Conservation (phyloP, 305 asterid genomes). For the Plantago coronopus region DNA sequence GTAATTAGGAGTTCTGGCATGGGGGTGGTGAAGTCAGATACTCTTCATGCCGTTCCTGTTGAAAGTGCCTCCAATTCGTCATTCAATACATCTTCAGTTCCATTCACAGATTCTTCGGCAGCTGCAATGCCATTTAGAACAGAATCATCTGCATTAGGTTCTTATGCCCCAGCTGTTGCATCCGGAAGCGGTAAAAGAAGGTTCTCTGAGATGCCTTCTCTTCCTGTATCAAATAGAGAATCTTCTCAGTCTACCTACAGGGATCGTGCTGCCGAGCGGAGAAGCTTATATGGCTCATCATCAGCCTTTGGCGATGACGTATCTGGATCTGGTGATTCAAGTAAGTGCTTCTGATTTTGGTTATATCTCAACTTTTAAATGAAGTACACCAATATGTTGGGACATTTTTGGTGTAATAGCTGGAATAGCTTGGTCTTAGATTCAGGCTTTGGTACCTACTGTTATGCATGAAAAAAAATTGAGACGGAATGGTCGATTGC, state of each 20-base stretch:
- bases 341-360: slow-evolving; percentile 53
- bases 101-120: slow-evolving; percentile 47
- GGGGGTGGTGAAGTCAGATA: slow-evolving; percentile 82
- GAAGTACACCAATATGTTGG: slow-evolving; percentile 11
- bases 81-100: slow-evolving; percentile 33
- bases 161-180: slow-evolving; percentile 55
- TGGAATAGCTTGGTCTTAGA: slow-evolving; percentile 37
- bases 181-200: slow-evolving; percentile 79
- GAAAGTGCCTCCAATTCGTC: slow-evolving; percentile 41
- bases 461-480: slow-evolving; percentile 32
- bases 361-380: slow-evolving; percentile 9
- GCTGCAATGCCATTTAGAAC: slow-evolving; percentile 64
- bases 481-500: slow-evolving; percentile 54
- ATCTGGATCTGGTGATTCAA: slow-evolving; percentile 67
- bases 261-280: slow-evolving; percentile 98
- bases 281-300: slow-evolving; percentile 90
- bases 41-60: slow-evolving; percentile 53
- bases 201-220: slow-evolving; percentile 82
- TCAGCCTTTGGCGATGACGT: slow-evolving; percentile 65
- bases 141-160: slow-evolving; percentile 78
- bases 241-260: slow-evolving; percentile 70
- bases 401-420: slow-evolving; percentile 28
- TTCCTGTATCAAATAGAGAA: slow-evolving; percentile 49
- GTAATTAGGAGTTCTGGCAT: slow-evolving; percentile 84
- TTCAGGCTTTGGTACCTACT: slow-evolving; percentile 39